Evolutionary conservation across 2,329 filamentous ascomycete species (phyloP).

Genomic region (Cadophora malorum): DNA sequence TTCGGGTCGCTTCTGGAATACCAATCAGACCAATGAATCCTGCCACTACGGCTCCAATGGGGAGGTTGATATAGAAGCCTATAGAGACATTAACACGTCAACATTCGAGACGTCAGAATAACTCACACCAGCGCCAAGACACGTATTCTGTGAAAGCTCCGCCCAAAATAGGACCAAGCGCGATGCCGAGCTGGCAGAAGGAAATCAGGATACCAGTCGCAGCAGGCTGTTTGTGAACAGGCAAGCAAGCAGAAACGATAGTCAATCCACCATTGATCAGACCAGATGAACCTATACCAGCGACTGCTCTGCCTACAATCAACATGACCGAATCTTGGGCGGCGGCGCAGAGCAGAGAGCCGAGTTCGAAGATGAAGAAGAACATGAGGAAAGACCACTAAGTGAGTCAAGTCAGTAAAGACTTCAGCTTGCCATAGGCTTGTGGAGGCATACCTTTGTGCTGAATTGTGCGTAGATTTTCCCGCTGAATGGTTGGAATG

Average conservation of each 20-base stretch:
- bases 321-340: conserved; percentile 57
- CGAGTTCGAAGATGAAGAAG: conserved; percentile 60
- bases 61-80: conserved; percentile 51
- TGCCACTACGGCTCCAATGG: conserved; percentile 47
- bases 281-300: conserved; percentile 59
- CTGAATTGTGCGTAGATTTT: conserved; percentile 33
- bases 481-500: conserved; percentile 27
- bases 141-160: conserved; percentile 46
- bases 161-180: conserved; percentile 43
- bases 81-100: neutral
- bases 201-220: neutral
- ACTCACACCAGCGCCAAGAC: conserved; percentile 40
- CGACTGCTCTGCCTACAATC: conserved; percentile 60
- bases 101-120: neutral
- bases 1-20: conserved; percentile 23
- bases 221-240: conserved; percentile 25
- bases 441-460: conserved; percentile 39
- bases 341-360: conserved; percentile 59
- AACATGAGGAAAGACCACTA: conserved; percentile 31
- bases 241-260: conserved; percentile 44
- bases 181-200: conserved; percentile 29
- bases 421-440: neutral
- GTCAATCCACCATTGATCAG: conserved; percentile 58
- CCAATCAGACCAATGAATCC: conserved; percentile 47
- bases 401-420: neutral